phyloP scores from a whole-genome alignment of 192 early-diverging fungal species.

The Coemansia sp. region DNA sequence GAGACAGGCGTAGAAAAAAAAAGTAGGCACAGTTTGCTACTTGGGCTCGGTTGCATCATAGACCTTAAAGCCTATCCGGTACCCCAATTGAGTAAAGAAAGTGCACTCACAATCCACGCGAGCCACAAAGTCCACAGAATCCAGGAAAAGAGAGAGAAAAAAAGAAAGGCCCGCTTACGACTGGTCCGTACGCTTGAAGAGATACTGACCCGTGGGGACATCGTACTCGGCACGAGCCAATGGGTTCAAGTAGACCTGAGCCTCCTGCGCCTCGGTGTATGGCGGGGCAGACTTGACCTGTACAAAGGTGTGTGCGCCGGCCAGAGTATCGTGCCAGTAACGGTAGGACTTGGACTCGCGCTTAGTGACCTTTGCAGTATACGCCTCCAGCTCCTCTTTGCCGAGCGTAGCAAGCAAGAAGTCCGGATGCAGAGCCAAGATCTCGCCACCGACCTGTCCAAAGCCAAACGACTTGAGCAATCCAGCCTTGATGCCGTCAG shows the following conservation, averaged over 20 bases:
- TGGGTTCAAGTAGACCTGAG: conserved; percentile 26
- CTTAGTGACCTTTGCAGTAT: neutral
- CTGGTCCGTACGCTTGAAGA: conserved; percentile 50
- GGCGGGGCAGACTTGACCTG: conserved; percentile 37
- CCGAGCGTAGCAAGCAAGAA: conserved; percentile 59
- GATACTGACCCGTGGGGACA: conserved; percentile 60
- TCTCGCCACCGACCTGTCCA: conserved; percentile 76
- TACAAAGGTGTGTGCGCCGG: conserved; percentile 30
- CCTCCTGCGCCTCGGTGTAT: conserved; percentile 25
- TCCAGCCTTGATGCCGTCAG: conserved; percentile 64
- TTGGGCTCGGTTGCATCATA: conserved; percentile 6
- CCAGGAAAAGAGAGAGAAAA: neutral
- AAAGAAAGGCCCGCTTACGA: neutral
- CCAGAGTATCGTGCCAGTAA: conserved; percentile 43
- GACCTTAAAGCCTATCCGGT: neutral
- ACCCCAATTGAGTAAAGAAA: neutral
- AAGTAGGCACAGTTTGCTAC: neutral
- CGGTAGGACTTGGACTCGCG: conserved; percentile 26
- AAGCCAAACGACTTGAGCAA: conserved; percentile 76
- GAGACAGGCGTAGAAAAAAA: neutral
- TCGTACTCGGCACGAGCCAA: conserved; percentile 33
- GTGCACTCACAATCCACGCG: neutral
- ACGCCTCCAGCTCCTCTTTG: conserved; percentile 16
- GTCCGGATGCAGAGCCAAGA: conserved; percentile 71
- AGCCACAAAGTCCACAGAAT: neutral